Evolutionary conservation across 768 basidiomycete genomes (phyloP).

Genomic region (Leccinellum luteum): DNA sequence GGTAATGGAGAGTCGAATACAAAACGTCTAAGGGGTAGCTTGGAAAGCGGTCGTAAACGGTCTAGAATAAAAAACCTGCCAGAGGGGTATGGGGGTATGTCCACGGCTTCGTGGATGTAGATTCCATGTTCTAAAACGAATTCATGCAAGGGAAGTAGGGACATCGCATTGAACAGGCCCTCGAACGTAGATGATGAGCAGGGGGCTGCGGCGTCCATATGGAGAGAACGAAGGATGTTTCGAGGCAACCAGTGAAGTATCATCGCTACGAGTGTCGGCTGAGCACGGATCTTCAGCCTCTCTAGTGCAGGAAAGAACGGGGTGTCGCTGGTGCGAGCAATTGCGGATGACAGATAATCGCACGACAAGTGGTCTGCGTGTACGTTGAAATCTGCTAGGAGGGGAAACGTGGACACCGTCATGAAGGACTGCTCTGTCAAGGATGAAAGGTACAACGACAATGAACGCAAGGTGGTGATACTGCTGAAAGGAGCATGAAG

Average conservation of each 20-base stretch:
- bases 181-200: slow-evolving; percentile 32
- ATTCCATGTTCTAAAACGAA: slow-evolving; percentile 41
- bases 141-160: slow-evolving; percentile 32
- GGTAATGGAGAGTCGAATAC: slow-evolving; percentile 41
- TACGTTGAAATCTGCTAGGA: slow-evolving; percentile 40
- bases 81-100: slow-evolving; percentile 19
- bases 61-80: slow-evolving; percentile 26
- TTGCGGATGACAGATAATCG: slow-evolving; percentile 16
- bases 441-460: slow-evolving; percentile 42
- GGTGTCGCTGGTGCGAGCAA: neutral
- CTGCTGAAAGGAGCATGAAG: slow-evolving; percentile 32
- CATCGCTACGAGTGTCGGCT: slow-evolving; percentile 32
- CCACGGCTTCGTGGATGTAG: slow-evolving; percentile 31
- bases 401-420: slow-evolving; percentile 37
- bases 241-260: slow-evolving; percentile 35
- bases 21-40: slow-evolving; percentile 35
- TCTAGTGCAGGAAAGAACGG: slow-evolving; percentile 36
- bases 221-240: slow-evolving; percentile 35
- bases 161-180: slow-evolving; percentile 33
- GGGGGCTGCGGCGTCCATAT: slow-evolving; percentile 37
- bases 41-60: slow-evolving; percentile 35
- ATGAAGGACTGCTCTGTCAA: slow-evolving; percentile 37
- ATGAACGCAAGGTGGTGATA: slow-evolving; percentile 33
- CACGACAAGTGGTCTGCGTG: slow-evolving; percentile 40
- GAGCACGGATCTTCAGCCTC: slow-evolving; percentile 41